phyloP scores from a whole-genome alignment of 1,284 basidiomycete genomes.

The Ustilago trichophora region DNA sequence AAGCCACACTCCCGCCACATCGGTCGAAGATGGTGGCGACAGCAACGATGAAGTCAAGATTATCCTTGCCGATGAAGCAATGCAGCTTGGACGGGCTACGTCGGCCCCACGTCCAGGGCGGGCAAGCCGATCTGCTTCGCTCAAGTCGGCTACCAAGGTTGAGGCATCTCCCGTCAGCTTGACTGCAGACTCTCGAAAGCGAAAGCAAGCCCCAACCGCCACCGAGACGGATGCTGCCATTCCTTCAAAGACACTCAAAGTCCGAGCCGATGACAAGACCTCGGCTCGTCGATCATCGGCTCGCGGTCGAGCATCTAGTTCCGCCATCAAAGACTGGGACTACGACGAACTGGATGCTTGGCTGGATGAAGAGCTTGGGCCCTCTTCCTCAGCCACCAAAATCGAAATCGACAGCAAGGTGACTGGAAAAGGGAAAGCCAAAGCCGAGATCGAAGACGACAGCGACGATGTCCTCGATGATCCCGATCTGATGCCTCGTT shows the following conservation, averaged over 20 bases:
- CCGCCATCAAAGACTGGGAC: slow-evolving; percentile 8
- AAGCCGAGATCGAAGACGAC: slow-evolving; percentile 23
- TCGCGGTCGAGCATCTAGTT: slow-evolving; percentile 6
- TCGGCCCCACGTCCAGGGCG: not conserved
- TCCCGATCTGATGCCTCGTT: slow-evolving; percentile 17
- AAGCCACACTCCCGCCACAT: slow-evolving; percentile 47
- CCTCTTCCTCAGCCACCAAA: not conserved
- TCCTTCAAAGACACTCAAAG: slow-evolving; percentile 5
- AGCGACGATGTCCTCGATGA: slow-evolving; percentile 32
- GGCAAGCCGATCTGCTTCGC: slow-evolving; percentile 16
- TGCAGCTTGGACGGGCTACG: too few species aligned
- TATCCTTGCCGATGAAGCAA: not conserved
- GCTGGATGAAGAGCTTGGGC: slow-evolving; percentile 17
- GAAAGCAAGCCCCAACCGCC: slow-evolving; percentile 7
- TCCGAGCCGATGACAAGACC: slow-evolving; percentile 3
- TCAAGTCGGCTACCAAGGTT: slow-evolving; percentile 8
- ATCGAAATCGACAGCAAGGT: slow-evolving; percentile 1
- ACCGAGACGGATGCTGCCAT: too few species aligned
- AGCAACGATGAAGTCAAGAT: slow-evolving; percentile 11
- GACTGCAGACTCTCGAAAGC: slow-evolving; percentile 15
- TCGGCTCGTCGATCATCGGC: slow-evolving; percentile 1
- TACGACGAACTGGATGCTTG: slow-evolving; percentile 23
- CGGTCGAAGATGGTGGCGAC: slow-evolving; percentile 33
- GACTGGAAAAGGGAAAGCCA: slow-evolving; percentile 34
- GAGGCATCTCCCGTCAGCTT: not conserved